These are phyloP conservation scores for Bryum argenteum DNA, from an alignment of 225 moss, liverwort and hornwort species.

Conservation along the genomic window DNA sequence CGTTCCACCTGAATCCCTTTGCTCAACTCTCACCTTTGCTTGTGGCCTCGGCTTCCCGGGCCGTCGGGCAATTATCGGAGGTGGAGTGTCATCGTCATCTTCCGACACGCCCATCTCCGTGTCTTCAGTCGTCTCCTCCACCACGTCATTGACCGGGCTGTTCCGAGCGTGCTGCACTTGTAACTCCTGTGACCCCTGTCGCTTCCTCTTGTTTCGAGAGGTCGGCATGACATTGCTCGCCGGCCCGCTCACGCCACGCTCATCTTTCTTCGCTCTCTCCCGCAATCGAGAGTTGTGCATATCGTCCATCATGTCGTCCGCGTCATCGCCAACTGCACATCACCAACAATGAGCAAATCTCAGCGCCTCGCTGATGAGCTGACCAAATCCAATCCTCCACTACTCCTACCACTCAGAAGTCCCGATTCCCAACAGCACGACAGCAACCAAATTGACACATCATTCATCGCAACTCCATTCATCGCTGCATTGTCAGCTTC, in stretches of 20 bases:
- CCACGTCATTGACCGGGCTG: constrained; percentile 61
- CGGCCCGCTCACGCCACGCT: constrained; percentile 40
- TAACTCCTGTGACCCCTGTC: constrained; percentile 78
- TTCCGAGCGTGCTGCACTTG: constrained; percentile 70
- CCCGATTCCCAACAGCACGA: background rate
- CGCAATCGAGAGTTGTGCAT: constrained; percentile 77
- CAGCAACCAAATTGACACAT: too few species aligned
- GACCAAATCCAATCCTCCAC: constrained; percentile 11
- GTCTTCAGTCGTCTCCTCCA: constrained; percentile 90
- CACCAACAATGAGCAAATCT: constrained; percentile 12
- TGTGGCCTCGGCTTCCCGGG: constrained; percentile 69
- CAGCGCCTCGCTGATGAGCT: background rate
- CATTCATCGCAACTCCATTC: background rate
- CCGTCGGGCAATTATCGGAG: constrained; percentile 80
- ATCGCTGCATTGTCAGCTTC: background rate
- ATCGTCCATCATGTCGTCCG: constrained; percentile 80
- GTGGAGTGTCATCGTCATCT: constrained; percentile 89
- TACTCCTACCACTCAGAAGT: constrained; percentile 7
- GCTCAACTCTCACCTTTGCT: constrained; percentile 69
- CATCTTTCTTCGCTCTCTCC: constrained; percentile 82
- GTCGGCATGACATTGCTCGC: constrained; percentile 53
- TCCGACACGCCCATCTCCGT: constrained; percentile 82
- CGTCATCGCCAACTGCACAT: constrained; percentile 71
- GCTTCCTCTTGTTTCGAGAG: constrained; percentile 84
- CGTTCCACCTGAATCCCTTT: background rate